Evolutionary conservation across 202 grass and related monocot species (phyloP).

Genomic region (Bolboschoenoplectus hybrid): DNA sequence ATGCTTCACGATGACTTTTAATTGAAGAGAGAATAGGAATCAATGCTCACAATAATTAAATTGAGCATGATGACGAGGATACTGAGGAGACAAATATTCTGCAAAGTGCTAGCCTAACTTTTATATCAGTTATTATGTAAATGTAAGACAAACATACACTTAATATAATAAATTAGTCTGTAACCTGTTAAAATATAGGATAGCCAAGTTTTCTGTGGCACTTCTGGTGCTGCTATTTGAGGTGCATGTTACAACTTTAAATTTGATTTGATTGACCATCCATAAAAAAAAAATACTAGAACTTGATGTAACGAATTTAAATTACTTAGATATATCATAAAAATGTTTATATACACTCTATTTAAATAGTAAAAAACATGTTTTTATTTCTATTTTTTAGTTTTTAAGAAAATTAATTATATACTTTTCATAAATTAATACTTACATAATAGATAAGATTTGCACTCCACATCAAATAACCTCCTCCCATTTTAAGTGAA

Average conservation of each 20-base stretch:
- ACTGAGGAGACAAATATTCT: constrained; percentile 16
- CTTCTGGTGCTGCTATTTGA: not conserved
- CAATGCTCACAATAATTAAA: constrained; percentile 26
- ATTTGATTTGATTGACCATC: too few relatives aligned
- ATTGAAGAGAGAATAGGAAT: not conserved
- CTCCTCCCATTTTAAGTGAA: too few relatives aligned
- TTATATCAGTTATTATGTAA: not conserved
- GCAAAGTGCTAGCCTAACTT: not conserved
- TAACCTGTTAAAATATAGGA: not conserved
- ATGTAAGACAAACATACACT: constrained; percentile 17
- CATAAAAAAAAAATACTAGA: too few relatives aligned
- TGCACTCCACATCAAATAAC: too few relatives aligned
- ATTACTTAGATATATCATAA: too few relatives aligned
- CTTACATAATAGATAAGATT: too few relatives aligned
- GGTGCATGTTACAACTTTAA: not conserved
- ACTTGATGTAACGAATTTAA: too few relatives aligned
- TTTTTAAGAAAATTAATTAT: too few relatives aligned
- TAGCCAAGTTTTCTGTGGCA: not conserved
- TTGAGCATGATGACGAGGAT: not conserved
- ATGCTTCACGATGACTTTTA: not conserved
- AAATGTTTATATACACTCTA: too few relatives aligned
- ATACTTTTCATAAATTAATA: too few relatives aligned
- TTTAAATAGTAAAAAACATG: too few relatives aligned
- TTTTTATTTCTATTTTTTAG: too few relatives aligned
- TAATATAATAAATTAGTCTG: constrained; percentile 21